Percentiles rank a stretch among this genome's conserved stretches.
Conservation (phyloP, 2,329 filamentous ascomycete genomes). For the Colletotrichum plurivorum region DNA sequence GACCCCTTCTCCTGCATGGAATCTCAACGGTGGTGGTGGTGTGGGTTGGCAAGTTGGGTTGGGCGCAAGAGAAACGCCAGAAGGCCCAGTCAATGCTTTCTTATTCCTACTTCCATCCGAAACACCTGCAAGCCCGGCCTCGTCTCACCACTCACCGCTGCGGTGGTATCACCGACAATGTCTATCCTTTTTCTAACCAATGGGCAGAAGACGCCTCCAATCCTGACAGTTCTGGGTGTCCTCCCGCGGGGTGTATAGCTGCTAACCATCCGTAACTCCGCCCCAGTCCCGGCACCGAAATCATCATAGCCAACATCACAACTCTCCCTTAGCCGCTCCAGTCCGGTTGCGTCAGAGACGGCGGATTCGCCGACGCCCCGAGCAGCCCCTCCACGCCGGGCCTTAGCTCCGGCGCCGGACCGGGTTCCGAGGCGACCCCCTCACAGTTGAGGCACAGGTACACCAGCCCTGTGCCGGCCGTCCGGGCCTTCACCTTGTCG, state of each 20-base stretch:
- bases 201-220: background rate
- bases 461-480: slow-evolving; percentile 35
- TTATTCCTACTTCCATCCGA: slow-evolving; percentile 6
- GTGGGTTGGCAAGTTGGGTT: background rate
- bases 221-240: too few species aligned
- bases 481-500: slow-evolving; percentile 17
- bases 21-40: slow-evolving; percentile 16
- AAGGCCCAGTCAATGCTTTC: slow-evolving; percentile 5
- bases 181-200: background rate
- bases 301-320: too few species aligned
- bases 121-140: slow-evolving; percentile 19
- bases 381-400: slow-evolving; percentile 26
- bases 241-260: too few species aligned
- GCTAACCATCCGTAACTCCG: too few species aligned
- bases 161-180: slow-evolving; percentile 14
- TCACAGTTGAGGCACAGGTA: slow-evolving; percentile 54
- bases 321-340: background rate
- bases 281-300: too few species aligned
- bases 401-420: slow-evolving; percentile 13
- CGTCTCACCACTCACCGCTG: slow-evolving; percentile 25
- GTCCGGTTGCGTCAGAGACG: slow-evolving; percentile 8
- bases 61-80: background rate
- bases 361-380: slow-evolving; percentile 35
- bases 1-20: slow-evolving; percentile 1
- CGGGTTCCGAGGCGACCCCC: slow-evolving; percentile 41